A percentile compares a stretch with the other conserved stretches of the same genome.
Conservation (phyloP, 495 filamentous ascomycete species). For the Aspergillus homomorphus region DNA sequence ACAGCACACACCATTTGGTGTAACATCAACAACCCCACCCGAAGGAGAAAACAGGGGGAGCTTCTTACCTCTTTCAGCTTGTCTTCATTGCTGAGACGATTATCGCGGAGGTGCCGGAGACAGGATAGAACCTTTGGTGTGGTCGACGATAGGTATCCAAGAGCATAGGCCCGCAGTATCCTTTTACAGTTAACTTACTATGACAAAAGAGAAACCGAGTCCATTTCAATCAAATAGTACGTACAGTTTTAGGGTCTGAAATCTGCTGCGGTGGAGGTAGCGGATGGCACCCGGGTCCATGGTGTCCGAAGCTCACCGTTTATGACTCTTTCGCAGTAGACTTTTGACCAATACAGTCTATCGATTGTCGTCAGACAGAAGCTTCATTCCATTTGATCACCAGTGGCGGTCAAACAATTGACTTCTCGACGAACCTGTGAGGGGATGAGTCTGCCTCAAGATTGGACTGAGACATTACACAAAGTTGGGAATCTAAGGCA, state of each 20-base stretch:
- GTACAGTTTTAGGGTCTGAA: slow-evolving; percentile 31
- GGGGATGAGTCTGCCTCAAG: neutral
- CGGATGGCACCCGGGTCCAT: slow-evolving; percentile 33
- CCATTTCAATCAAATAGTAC: slow-evolving; percentile 6
- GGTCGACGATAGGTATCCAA: slow-evolving; percentile 72
- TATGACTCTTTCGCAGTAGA: slow-evolving; percentile 16
- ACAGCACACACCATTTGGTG: neutral
- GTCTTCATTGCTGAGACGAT: slow-evolving; percentile 39
- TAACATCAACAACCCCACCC: neutral
- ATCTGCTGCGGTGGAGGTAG: slow-evolving; percentile 24
- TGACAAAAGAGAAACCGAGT: neutral
- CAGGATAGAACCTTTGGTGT: slow-evolving; percentile 62
- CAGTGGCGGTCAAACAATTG: neutral
- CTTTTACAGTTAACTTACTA: slow-evolving; percentile 36
- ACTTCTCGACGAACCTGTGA: neutral
- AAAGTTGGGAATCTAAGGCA: slow-evolving; percentile 9
- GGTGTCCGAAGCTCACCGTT: slow-evolving; percentile 22
- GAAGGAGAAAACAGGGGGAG: neutral
- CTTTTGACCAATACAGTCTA: slow-evolving; percentile 2
- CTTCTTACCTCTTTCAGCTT: slow-evolving; percentile 39
- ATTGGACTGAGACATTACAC: neutral
- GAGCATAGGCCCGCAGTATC: slow-evolving; percentile 66
- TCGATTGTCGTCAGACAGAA: slow-evolving; percentile 8
- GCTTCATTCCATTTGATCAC: neutral
- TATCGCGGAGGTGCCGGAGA: slow-evolving; percentile 46